A percentile compares a stretch with the other conserved stretches of the same genome.
Conservation (phyloP, 371 early-diverging fungal species). For the Mucor indicus region DNA sequence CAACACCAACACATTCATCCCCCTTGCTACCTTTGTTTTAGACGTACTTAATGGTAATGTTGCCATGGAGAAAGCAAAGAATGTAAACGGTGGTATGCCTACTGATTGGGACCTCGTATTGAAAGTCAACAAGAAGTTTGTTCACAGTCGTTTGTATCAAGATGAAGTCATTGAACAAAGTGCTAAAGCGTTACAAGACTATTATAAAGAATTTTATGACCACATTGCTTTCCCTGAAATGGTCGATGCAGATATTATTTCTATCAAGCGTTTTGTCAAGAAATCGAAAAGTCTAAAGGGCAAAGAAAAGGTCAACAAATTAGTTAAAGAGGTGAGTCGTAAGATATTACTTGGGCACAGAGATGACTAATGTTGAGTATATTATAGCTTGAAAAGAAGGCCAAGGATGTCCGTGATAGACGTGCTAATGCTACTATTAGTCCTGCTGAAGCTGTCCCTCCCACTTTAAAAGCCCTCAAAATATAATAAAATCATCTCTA, state of each 20-base stretch:
- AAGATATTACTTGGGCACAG: too few species aligned
- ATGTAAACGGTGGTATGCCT: conserved; percentile 74
- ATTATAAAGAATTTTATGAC: conserved; percentile 63
- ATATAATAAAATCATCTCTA: too few species aligned
- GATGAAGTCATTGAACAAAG: conserved; percentile 77
- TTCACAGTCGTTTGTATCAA: conserved; percentile 80
- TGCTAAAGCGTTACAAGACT: conserved; percentile 65
- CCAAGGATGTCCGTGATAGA: too few species aligned
- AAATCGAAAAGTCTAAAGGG: conserved; percentile 62
- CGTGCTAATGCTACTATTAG: too few species aligned
- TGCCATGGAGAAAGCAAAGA: conserved; percentile 51
- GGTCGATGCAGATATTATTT: conserved; percentile 70
- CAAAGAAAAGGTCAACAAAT: conserved; percentile 69
- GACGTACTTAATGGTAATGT: conserved; percentile 68
- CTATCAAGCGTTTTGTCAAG: conserved; percentile 61
- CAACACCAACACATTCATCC: conserved; percentile 78
- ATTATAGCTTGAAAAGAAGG: too few species aligned
- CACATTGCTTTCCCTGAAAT: conserved; percentile 91
- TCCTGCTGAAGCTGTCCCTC: too few species aligned
- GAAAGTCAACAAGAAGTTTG: conserved; percentile 75
- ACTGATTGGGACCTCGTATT: conserved; percentile 73
- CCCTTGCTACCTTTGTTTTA: conserved; percentile 77
- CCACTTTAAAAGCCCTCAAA: too few species aligned
- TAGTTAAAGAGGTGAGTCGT: conserved; percentile 70
- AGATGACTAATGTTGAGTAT: too few species aligned